These are phyloP conservation scores for Gaertneriomyces sp. DNA, from an alignment of 192 early-diverging fungal genomes.

Conservation along the genomic window DNA sequence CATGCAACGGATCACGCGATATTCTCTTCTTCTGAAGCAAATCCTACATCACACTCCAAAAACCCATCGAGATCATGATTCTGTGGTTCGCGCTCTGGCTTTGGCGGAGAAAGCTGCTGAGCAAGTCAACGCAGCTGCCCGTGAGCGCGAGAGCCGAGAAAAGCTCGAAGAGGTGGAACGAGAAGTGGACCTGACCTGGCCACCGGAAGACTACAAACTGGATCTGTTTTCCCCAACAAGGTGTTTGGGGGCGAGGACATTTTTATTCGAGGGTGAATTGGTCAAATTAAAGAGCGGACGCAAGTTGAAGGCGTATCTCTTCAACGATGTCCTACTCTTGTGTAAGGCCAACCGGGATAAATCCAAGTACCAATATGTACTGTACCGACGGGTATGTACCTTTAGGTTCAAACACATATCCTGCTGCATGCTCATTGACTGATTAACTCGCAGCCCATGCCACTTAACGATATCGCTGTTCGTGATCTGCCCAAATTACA, in stretches of 20 bases:
- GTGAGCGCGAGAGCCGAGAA: slow-evolving; percentile 46
- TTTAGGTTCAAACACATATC: neutral
- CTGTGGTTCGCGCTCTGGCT: slow-evolving; percentile 39
- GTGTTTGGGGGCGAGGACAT: slow-evolving; percentile 53
- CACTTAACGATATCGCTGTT: slow-evolving; percentile 34
- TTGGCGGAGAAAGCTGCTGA: slow-evolving; percentile 42
- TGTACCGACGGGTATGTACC: slow-evolving; percentile 37
- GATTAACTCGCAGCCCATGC: slow-evolving; percentile 27
- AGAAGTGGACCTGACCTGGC: slow-evolving; percentile 53
- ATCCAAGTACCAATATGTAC: slow-evolving; percentile 12
- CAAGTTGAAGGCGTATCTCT: slow-evolving; percentile 63
- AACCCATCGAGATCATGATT: slow-evolving; percentile 45
- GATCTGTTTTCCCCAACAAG: slow-evolving; percentile 57
- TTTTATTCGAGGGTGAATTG: slow-evolving; percentile 68
- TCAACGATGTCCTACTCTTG: slow-evolving; percentile 57
- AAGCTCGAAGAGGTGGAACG: slow-evolving; percentile 49
- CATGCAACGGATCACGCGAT: slow-evolving; percentile 59
- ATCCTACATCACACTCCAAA: slow-evolving; percentile 55
- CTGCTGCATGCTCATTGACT: neutral
- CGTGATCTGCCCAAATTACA: slow-evolving; percentile 38
- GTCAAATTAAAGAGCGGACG: slow-evolving; percentile 74
- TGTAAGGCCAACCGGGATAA: slow-evolving; percentile 32
- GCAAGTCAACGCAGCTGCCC: slow-evolving; percentile 44
- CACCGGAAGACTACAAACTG: slow-evolving; percentile 36
- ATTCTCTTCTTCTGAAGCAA: slow-evolving; percentile 54